Base-by-base conservation (phyloP, 2,329 filamentous ascomycete genomes). In the Diaporthe nobilis region DNA sequence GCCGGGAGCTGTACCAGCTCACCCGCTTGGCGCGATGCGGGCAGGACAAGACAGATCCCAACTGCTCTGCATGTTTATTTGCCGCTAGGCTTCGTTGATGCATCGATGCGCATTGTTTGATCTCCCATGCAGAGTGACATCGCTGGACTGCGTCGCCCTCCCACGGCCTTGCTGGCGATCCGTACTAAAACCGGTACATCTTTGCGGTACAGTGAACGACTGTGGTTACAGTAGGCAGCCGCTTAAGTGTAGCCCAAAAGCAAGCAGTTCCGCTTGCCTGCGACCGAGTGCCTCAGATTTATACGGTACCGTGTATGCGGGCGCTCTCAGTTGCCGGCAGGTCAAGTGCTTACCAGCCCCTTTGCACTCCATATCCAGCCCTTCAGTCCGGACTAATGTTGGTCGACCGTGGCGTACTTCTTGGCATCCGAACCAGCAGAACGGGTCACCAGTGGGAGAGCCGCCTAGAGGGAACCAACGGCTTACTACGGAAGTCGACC, bases 371-470 rank as follows among this genome's bases (percentile, higher is more conserved):
- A 13, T 42, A 55, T 55, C 49, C 47, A 70, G 65, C 65, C 65
- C 49, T 70, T 70, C 65, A 42, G 47, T 55, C 42, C 31, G 15
- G 71, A 9, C 58, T 55, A 65, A 25, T 31, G 28, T 25, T 44
- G 71, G 49, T 47, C 47, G 20, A 55, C 37, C 25, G 25, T 47
- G 60, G 53, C 34, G 34, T 6, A 39, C 28, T 28, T 63, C 67
- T 72, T 76, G 74, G 74, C 68, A 68, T 57, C 75, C 51, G 68
- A 71, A 72, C 75, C 75, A 75, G 60, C 71, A 65, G 72, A 44
- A 61, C 74, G 75, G 75, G 53, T 75, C 75, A 57, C 72, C 74
- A 76, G 68, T 57, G 51, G 51, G 28, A 42, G 57, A 57, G 72
- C 65, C 51, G 67, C 71, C 60, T 49, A 71, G 28, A 68, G 44